phyloP scores from a whole-genome alignment of 2,329 filamentous ascomycete genomes.

The Sarocladium oryzae region DNA sequence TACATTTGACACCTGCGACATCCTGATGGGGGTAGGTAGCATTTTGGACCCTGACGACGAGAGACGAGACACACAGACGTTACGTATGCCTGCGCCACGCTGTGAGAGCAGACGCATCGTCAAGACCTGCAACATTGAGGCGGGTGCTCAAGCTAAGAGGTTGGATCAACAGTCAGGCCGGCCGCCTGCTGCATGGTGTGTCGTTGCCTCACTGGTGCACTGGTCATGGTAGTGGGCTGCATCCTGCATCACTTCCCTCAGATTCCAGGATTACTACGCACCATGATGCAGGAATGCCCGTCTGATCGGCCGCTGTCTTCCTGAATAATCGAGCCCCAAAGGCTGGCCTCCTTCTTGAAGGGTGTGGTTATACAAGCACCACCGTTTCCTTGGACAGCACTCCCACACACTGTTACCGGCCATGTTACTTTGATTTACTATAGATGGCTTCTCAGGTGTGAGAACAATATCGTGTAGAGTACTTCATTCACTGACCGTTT shows the following conservation, averaged over 20 bases:
- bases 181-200: not conserved
- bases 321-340: not conserved
- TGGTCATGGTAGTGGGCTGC: not conserved
- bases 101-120: not conserved
- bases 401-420: no score
- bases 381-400: no score
- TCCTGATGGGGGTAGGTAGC: not conserved
- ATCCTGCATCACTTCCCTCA: no score
- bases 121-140: not conserved
- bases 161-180: not conserved
- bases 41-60: not conserved
- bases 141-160: conserved; percentile 2
- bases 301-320: not conserved
- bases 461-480: no score
- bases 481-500: no score
- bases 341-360: no score
- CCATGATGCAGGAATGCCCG: not conserved
- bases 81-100: not conserved
- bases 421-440: no score
- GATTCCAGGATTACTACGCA: no score
- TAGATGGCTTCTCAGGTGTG: no score
- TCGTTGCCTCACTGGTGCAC: not conserved
- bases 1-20: not conserved
- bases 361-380: no score
- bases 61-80: not conserved